These are phyloP conservation scores for Claviceps paspali DNA, from an alignment of 2,329 filamentous ascomycete genomes.

Conservation along the genomic window DNA sequence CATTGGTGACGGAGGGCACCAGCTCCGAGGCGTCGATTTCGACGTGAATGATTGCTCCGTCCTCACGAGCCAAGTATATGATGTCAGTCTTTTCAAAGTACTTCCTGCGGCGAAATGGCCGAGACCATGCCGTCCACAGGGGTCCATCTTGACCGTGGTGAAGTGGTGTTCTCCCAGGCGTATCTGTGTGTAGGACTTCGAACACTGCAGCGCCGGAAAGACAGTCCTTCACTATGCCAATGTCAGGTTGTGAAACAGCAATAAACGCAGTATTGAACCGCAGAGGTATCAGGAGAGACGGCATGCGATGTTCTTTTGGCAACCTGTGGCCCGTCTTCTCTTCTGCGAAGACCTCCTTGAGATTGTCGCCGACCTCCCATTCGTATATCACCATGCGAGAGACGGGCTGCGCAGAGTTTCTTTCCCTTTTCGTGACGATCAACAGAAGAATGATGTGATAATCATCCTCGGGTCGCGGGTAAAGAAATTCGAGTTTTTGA, in stretches of 20 bases:
- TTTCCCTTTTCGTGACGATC: slow-evolving; percentile 32
- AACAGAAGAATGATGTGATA: slow-evolving; percentile 65
- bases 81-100: slow-evolving; percentile 55
- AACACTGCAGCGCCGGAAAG: slow-evolving; percentile 35
- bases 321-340: slow-evolving; percentile 36
- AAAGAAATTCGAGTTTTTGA: slow-evolving; percentile 73
- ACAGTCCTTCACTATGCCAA: slow-evolving; percentile 41
- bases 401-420: slow-evolving; percentile 10
- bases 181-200: slow-evolving; percentile 26
- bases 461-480: slow-evolving; percentile 50
- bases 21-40: slow-evolving; percentile 47
- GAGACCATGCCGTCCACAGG: slow-evolving; percentile 73
- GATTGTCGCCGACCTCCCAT: slow-evolving; percentile 38
- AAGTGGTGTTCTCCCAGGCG: slow-evolving; percentile 26
- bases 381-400: slow-evolving; percentile 43
- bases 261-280: slow-evolving; percentile 57
- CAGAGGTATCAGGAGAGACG: slow-evolving; percentile 56
- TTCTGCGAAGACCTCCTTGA: slow-evolving; percentile 28
- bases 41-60: slow-evolving; percentile 62
- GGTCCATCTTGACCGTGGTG: slow-evolving; percentile 34
- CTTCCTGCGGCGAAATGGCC: slow-evolving; percentile 50
- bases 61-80: slow-evolving; percentile 77
- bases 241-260: slow-evolving; percentile 44
- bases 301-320: slow-evolving; percentile 39
- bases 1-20: slow-evolving; percentile 37